These are phyloP conservation scores for Crocinoboletus sp. DNA, from an alignment of 1,284 basidiomycete genomes.

Conservation along the genomic window DNA sequence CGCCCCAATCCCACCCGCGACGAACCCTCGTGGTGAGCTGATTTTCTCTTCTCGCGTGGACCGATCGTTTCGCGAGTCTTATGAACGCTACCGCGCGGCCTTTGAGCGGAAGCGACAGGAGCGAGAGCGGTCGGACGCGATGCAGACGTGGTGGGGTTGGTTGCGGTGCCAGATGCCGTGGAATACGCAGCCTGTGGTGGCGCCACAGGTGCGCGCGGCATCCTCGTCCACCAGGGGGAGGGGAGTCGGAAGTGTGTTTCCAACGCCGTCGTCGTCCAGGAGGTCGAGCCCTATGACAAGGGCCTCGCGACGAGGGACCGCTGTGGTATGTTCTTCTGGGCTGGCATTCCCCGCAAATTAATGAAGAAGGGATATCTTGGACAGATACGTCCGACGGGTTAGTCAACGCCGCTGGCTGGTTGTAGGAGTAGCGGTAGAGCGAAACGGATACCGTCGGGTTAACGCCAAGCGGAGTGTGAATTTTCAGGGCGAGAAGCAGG, in stretches of 20 bases:
- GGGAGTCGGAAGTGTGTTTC: conserved; percentile 29
- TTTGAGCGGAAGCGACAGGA: conserved; percentile 84
- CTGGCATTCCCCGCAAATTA: conserved; percentile 24
- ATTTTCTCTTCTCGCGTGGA: conserved; percentile 93
- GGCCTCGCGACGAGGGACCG: conserved; percentile 26
- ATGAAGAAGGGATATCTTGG: conserved; percentile 18
- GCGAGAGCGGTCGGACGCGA: conserved; percentile 44
- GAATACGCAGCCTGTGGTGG: conserved; percentile 23
- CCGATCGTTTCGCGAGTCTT: conserved; percentile 80
- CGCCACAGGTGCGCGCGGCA: conserved; percentile 25
- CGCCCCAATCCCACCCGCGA: conserved; percentile 81
- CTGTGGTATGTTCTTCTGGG: conserved; percentile 24
- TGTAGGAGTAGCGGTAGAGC: no score
- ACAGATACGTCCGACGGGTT: conserved; percentile 16
- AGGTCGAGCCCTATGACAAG: conserved; percentile 41
- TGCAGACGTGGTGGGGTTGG: conserved; percentile 43
- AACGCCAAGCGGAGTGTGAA: conserved; percentile 19
- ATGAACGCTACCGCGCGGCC: conserved; percentile 88
- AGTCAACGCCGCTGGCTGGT: neutral
- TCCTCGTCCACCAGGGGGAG: conserved; percentile 33
- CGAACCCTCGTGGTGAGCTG: conserved; percentile 92
- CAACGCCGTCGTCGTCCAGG: conserved; percentile 39
- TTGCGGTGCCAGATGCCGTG: conserved; percentile 39
- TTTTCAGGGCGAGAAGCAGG: conserved; percentile 29
- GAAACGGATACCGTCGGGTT: no score